Base-by-base conservation (phyloP, 768 basidiomycete species). In the Leccinum obscurum region DNA sequence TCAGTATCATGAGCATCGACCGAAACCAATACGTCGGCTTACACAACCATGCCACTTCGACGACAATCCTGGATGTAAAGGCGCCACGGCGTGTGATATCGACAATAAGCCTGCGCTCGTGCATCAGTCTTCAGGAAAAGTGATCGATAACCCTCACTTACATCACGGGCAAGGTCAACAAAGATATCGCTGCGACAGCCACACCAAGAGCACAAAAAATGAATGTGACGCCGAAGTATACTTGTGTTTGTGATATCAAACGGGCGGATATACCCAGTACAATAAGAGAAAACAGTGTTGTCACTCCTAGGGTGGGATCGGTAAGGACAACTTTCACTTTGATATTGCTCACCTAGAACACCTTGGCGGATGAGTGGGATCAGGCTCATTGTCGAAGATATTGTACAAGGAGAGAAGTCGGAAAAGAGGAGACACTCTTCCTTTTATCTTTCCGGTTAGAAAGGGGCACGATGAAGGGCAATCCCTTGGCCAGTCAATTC, bases 31-130 rank as follows among this genome's bases (percentile, higher is more conserved):
- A 44, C 44, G 15, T 39, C 22, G 26, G 55, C 77, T 64, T 61
- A 80, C 77, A 65, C 56, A 78, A 61, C 76, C 74, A 78, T 14
- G 17, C 50, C 15, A 80, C 32, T 61, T 81, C 80, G 7, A 77
- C 67, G 24, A 70, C 59, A 15, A 79, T 68, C 70, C 72, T 74
- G 30, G 80, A 81, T 6, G 77, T 72, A 50, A 77, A 64, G 1
- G 76, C 74, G n/a, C 75, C 78, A 20, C 65, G 69, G 14, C 77
- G 73, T 30, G 74, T 0, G 32, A 68, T 39, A 58, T 80, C 78
- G 24, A 78, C 44, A 20, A 76, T 20, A 34, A 76, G 39, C 70
- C 80, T 80, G 52, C 10, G n/a, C 8, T 26, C 1, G 34, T 28
- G 6, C 39, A 37, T 62, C 32, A 67, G 44, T 17, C n/a, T 26